Percentiles rank a stretch among this genome's conserved stretches.
These are phyloP conservation scores for Taxillus chinensis DNA, from an alignment of 164 flowering plant genomes.

Conservation along the genomic window DNA sequence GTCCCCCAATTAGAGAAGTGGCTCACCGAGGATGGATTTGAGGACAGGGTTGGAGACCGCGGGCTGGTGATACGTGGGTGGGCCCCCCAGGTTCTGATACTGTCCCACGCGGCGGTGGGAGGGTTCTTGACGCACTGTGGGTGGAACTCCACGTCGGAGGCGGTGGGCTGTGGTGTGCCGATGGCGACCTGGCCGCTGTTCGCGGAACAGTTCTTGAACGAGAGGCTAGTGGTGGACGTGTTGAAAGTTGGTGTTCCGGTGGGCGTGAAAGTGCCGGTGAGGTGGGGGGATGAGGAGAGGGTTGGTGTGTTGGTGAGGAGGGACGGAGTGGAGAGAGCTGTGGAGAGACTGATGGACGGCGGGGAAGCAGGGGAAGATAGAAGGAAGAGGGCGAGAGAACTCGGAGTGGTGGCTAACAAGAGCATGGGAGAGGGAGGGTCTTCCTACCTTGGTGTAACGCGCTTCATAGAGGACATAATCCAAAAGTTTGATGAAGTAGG, in stretches of 20 bases:
- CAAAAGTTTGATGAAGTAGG: background rate
- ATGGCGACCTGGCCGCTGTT: constrained; percentile 60
- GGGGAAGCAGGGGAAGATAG: constrained; percentile 27
- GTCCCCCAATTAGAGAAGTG: constrained; percentile 24
- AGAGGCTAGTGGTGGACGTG: constrained; percentile 35
- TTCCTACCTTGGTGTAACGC: constrained; percentile 20
- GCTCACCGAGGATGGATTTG: constrained; percentile 30
- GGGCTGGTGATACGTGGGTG: constrained; percentile 53
- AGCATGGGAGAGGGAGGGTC: constrained; percentile 51
- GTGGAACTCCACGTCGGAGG: constrained; percentile 66
- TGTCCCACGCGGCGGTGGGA: constrained; percentile 40
- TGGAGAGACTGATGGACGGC: constrained; percentile 26
- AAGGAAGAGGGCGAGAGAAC: constrained; percentile 26
- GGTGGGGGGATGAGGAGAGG: constrained; percentile 35
- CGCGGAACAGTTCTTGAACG: constrained; percentile 50
- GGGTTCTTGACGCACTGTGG: constrained; percentile 64
- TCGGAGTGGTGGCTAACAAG: constrained; percentile 23
- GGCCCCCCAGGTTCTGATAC: constrained; percentile 58
- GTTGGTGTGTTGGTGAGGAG: constrained; percentile 29
- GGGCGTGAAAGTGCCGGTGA: constrained; percentile 25
- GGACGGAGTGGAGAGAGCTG: constrained; percentile 24
- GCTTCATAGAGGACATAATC: constrained; percentile 29
- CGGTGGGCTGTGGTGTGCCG: constrained; percentile 36
- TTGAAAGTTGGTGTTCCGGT: constrained; percentile 32
- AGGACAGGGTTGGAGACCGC: constrained; percentile 34